Percentiles rank a stretch among this genome's conserved stretches.
Conservation (phyloP, 2,329 filamentous ascomycete species). For the Penicillium sp. region DNA sequence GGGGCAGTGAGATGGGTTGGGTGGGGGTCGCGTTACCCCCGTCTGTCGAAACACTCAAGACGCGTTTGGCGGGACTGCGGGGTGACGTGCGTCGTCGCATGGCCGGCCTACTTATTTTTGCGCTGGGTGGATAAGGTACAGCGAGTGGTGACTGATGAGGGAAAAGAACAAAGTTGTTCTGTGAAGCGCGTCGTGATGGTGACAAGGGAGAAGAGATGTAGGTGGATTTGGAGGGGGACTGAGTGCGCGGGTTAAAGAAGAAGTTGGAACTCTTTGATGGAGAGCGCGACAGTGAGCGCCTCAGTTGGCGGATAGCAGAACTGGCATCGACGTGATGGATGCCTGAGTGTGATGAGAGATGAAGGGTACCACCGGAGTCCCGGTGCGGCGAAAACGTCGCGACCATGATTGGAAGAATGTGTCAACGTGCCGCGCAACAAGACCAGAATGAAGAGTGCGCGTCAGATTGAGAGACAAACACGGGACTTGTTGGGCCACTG, state of each 20-base stretch:
- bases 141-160: slow-evolving; percentile 53
- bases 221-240: slow-evolving; percentile 50
- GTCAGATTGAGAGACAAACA: not conserved
- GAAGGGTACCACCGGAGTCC: slow-evolving; percentile 68
- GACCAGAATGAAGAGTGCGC: slow-evolving; percentile 18
- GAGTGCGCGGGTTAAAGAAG: slow-evolving; percentile 53
- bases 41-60: slow-evolving; percentile 66
- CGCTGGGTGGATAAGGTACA: slow-evolving; percentile 63
- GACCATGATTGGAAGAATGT: slow-evolving; percentile 39
- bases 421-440: slow-evolving; percentile 17
- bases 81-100: slow-evolving; percentile 63
- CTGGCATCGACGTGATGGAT: slow-evolving; percentile 78
- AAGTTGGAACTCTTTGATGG: slow-evolving; percentile 76
- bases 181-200: slow-evolving; percentile 52
- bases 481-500: not conserved
- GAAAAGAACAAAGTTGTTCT: slow-evolving; percentile 53
- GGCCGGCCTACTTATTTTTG: slow-evolving; percentile 54
- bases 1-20: slow-evolving; percentile 45
- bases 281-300: slow-evolving; percentile 87
- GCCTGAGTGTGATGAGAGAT: slow-evolving; percentile 80
- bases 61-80: slow-evolving; percentile 76
- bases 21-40: slow-evolving; percentile 63
- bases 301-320: slow-evolving; percentile 74
- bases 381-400: slow-evolving; percentile 49
- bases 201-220: slow-evolving; percentile 55